Percentiles rank a stretch among this genome's conserved stretches.
phyloP scores from a whole-genome alignment of 1,284 basidiomycete genomes.

The Coniferiporia weirii region DNA sequence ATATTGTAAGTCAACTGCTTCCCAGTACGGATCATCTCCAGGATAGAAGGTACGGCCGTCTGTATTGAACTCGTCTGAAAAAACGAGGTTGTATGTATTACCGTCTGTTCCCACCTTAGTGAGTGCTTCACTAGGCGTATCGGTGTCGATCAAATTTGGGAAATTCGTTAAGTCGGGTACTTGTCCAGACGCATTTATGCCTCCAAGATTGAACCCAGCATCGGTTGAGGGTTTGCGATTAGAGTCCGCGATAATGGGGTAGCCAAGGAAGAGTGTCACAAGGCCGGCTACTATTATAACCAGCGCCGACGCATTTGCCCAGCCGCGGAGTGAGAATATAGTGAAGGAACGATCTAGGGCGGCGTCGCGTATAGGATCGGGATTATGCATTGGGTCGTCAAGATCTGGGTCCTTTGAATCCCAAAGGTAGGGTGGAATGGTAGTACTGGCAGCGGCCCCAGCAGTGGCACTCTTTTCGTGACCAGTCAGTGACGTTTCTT shows the following conservation, averaged over 20 bases:
- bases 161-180: slow-evolving; percentile 57
- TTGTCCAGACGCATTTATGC: slow-evolving; percentile 69
- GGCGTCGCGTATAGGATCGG: slow-evolving; percentile 60
- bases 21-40: slow-evolving; percentile 43
- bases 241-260: slow-evolving; percentile 67
- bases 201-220: slow-evolving; percentile 70
- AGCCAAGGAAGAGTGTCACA: slow-evolving; percentile 69
- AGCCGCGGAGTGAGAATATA: slow-evolving; percentile 64
- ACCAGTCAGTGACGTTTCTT: slow-evolving; percentile 43
- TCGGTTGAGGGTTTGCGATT: slow-evolving; percentile 27
- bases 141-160: slow-evolving; percentile 29
- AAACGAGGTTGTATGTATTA: slow-evolving; percentile 35
- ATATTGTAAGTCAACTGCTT: slow-evolving; percentile 55
- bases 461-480: slow-evolving; percentile 30
- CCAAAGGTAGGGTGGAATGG: slow-evolving; percentile 64
- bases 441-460: slow-evolving; percentile 29
- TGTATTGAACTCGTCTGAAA: slow-evolving; percentile 52
- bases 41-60: slow-evolving; percentile 47
- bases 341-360: slow-evolving; percentile 53
- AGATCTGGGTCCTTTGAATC: slow-evolving; percentile 69
- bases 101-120: slow-evolving; percentile 25
- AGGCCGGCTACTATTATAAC: slow-evolving; percentile 55
- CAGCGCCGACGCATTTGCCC: slow-evolving; percentile 63
- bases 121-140: slow-evolving; percentile 16
- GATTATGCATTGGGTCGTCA: slow-evolving; percentile 73